A percentile compares a stretch with the other conserved stretches of the same genome.
Conservation (phyloP, 164 flowering plant genomes). For the Vitis rupestris region DNA sequence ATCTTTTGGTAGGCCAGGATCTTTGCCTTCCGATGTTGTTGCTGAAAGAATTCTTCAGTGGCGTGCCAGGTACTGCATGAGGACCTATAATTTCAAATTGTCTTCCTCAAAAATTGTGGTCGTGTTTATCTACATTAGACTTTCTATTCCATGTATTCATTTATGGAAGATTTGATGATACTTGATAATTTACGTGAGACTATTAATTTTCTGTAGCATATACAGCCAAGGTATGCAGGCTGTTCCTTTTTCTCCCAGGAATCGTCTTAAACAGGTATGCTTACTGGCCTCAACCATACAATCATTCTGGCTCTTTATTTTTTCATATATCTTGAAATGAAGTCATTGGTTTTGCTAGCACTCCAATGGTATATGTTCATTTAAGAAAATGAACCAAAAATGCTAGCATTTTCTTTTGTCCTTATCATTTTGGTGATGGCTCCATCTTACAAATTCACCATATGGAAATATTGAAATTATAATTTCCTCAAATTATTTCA, state of each 20-base stretch:
- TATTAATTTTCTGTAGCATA: conserved; percentile 34
- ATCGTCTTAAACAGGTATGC: conserved; percentile 17
- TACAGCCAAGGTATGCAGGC: conserved; percentile 43
- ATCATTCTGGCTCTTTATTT: too few relatives aligned
- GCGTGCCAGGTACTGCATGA: conserved; percentile 54
- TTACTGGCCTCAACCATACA: background rate
- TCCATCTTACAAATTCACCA: too few relatives aligned
- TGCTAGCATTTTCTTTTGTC: too few relatives aligned
- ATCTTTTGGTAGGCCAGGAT: conserved; percentile 46
- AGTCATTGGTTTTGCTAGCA: background rate
- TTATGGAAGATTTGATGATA: background rate
- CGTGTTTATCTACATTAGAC: background rate
- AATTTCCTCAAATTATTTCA: too few relatives aligned
- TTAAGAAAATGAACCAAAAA: too few relatives aligned
- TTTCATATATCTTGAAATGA: too few relatives aligned
- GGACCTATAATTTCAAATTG: too few relatives aligned
- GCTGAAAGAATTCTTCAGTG: conserved; percentile 51
- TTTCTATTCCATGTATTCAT: background rate
- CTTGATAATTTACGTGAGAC: too few relatives aligned
- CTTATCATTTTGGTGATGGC: too few relatives aligned
- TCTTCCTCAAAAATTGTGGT: background rate
- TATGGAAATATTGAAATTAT: too few relatives aligned
- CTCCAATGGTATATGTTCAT: too few relatives aligned
- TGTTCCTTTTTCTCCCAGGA: conserved; percentile 32
- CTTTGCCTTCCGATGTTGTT: conserved; percentile 28